These are phyloP conservation scores for Zygotorulaspora chibaensis DNA, from an alignment of 805 yeast genomes.

Conservation along the genomic window DNA sequence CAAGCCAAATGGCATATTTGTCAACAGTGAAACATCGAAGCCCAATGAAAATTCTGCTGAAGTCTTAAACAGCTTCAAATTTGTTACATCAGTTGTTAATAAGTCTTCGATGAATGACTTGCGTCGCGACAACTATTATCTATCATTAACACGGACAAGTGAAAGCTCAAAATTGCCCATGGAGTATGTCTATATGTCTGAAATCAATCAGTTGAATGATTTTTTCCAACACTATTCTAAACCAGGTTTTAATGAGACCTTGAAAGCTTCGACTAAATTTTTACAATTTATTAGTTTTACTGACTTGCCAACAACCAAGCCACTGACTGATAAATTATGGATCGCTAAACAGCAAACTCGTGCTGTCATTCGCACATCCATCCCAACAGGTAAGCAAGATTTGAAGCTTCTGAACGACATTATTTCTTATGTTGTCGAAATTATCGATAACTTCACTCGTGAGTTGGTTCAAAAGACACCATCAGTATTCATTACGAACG, in stretches of 20 bases:
- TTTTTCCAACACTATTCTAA: conserved; percentile 45
- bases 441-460: conserved; percentile 54
- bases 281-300: conserved; percentile 73
- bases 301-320: conserved; percentile 76
- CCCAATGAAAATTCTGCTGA: conserved; percentile 33
- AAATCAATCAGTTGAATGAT: conserved; percentile 75
- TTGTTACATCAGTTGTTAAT: conserved; percentile 78
- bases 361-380: conserved; percentile 50
- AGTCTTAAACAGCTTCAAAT: conserved; percentile 51
- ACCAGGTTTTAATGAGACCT: conserved; percentile 42
- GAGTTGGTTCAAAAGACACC: conserved; percentile 36
- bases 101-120: conserved; percentile 74
- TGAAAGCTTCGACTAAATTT: conserved; percentile 41
- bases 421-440: conserved; percentile 51
- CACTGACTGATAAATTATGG: conserved; percentile 54
- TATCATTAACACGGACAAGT: conserved; percentile 78
- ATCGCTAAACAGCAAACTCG: conserved; percentile 45
- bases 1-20: conserved; percentile 40
- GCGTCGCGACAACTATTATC: conserved; percentile 73
- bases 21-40: conserved; percentile 24
- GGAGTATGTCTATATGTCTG: conserved; percentile 84
- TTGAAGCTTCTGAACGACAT: conserved; percentile 46
- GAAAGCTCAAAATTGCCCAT: conserved; percentile 68
- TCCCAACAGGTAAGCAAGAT: conserved; percentile 49
- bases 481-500: conserved; percentile 60